Percentiles rank a stretch among this genome's conserved stretches.
These are phyloP conservation scores for Pseudogymnoascus sp. DNA, from an alignment of 2,329 filamentous ascomycete species.

Conservation along the genomic window DNA sequence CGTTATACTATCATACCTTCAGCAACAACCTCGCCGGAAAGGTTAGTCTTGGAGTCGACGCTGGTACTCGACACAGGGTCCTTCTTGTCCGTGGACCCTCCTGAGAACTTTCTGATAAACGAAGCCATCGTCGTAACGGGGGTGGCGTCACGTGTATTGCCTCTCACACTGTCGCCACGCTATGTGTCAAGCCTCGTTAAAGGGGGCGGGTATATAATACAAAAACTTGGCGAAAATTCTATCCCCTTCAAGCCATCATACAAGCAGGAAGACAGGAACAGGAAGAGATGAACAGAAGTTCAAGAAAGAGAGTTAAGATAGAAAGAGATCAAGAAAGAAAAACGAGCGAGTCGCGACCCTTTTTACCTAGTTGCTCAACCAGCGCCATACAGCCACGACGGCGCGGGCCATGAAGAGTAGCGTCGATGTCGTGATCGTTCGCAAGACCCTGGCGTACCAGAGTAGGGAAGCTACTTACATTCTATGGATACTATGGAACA, in stretches of 20 bases:
- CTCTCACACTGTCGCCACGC: neutral
- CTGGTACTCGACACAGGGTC: neutral
- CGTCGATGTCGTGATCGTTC: constrained; percentile 5
- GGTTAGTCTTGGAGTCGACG: neutral
- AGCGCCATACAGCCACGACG: neutral
- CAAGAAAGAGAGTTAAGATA: neutral
- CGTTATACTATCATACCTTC: neutral
- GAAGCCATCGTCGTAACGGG: neutral
- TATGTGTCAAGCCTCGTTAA: neutral
- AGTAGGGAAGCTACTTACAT: neutral
- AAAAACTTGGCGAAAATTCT: neutral
- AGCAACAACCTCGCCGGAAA: neutral
- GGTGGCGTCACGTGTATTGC: neutral
- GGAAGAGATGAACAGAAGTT: constrained; percentile 3
- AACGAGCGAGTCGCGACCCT: neutral
- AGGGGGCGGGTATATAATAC: neutral
- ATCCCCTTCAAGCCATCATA: neutral
- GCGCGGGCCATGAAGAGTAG: neutral
- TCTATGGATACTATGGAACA: neutral
- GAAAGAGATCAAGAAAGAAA: neutral
- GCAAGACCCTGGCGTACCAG: neutral
- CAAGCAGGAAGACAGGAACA: neutral
- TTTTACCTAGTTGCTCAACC: neutral
- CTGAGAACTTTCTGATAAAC: neutral
- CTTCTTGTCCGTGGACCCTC: neutral